A percentile compares a stretch with the other conserved stretches of the same genome.
Conservation (phyloP, 768 basidiomycete species). For the Kondoa subrosea region DNA sequence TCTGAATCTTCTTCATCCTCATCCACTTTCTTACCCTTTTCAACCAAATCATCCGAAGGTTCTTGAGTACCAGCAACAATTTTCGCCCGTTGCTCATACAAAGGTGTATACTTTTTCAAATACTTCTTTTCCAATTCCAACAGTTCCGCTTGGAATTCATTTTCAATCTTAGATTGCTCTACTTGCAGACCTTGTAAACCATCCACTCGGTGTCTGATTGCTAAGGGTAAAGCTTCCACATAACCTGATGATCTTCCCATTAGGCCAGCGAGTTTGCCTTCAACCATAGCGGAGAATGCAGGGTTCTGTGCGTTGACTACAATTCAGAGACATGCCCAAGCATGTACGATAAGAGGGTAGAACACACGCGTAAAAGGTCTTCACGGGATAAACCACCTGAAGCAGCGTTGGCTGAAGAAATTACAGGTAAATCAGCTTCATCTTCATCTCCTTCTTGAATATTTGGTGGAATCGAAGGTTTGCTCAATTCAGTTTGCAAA, state of each 20-base stretch:
- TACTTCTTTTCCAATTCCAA: conserved; percentile 85
- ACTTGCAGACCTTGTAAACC: conserved; percentile 86
- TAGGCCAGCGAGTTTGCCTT: conserved; percentile 65
- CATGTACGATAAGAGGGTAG: too few relatives aligned
- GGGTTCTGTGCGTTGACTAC: conserved; percentile 37
- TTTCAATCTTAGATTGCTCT: conserved; percentile 77
- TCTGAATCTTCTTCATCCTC: conserved; percentile 39
- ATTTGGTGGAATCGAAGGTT: conserved; percentile 27
- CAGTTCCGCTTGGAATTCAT: conserved; percentile 86
- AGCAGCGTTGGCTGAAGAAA: conserved; percentile 20
- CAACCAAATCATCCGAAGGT: conserved; percentile 65
- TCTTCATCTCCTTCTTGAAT: conserved; percentile 25
- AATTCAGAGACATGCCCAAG: too few relatives aligned
- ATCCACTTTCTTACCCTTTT: conserved; percentile 64
- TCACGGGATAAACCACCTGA: conserved; percentile 19
- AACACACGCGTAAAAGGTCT: conserved; percentile 22
- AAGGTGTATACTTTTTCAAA: conserved; percentile 41
- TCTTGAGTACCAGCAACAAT: conserved; percentile 63
- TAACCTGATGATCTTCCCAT: conserved; percentile 87
- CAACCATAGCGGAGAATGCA: conserved; percentile 63
- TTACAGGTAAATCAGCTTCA: conserved; percentile 18
- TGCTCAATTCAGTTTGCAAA: neutral
- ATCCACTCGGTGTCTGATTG: conserved; percentile 68
- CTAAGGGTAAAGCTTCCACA: conserved; percentile 66
- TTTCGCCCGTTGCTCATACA: conserved; percentile 68